Evolutionary conservation across 2,329 filamentous ascomycete species (phyloP), one percentile per base, ranked within the genome.

Genomic region (Didymella segeticola): DNA sequence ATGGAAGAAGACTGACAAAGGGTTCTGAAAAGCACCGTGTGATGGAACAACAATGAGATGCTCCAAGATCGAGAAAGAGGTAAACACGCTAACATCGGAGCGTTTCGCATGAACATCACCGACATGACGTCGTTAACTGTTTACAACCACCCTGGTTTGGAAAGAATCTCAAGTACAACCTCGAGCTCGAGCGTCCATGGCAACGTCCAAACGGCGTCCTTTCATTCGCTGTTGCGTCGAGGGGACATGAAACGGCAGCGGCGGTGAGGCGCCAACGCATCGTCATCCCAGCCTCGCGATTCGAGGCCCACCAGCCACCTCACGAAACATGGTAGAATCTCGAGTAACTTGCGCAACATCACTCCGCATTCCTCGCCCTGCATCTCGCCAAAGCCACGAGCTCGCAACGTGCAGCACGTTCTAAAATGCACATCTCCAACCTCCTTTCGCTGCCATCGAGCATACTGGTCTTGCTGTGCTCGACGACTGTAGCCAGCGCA

Each of bases 231-330:
- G 19, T n/a, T 15, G 20, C 20, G 17, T 15, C 17, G 25, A 50
- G 46, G 47, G 14, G 14, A 48, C 59, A 37, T 61, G 60, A 43
- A 42, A 43, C 43, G 27, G 46, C 47, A 48, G 48, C 56, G 59
- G 56, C 61, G 57, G 58, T 64, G 63, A 64, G 51, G 47, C 56
- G 63, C 64, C 62, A 68, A 60, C 62, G 53, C 69, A 72, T 60
- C 61, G 39, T 57, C 60, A 63, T 66, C 64, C 70, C 70, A 72
- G 66, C 70, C 70, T 61, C 70, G 67, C 59, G 53, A 70, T 62
- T 41, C 47, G 43, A 56, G 53, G 58, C 52, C 56, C 58, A 59
- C 70, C 69, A 73, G 65, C 70, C 69, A 70, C 70, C 67, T 63
- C 56, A 60, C 19, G 26, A 41, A 42, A 47, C 36, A 41, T 43